Conservation (phyloP, 1,284 basidiomycete species). For the Limonomyces culmigenus region DNA sequence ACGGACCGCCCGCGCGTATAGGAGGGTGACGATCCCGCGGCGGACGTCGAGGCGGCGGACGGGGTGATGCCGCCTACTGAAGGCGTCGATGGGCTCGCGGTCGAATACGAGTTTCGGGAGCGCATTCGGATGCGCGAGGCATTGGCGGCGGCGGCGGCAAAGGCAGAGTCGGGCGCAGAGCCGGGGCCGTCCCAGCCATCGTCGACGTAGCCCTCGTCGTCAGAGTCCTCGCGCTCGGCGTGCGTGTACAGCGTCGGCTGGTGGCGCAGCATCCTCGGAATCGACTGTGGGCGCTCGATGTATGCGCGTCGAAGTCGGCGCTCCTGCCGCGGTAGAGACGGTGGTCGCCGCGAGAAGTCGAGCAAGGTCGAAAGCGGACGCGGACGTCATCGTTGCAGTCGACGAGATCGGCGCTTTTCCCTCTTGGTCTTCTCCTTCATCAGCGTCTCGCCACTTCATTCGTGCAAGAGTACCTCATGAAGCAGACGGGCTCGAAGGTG, state of each 20-base stretch:
- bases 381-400: no score
- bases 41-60: slow-evolving; percentile 9
- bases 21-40: slow-evolving; percentile 13
- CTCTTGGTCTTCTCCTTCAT: no score
- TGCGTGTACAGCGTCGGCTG: slow-evolving; percentile 52
- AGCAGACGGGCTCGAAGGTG: no score
- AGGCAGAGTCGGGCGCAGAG: slow-evolving; percentile 11
- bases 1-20: slow-evolving; percentile 13
- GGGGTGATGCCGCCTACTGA: slow-evolving; percentile 3
- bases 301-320: no score
- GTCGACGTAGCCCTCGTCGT: slow-evolving; percentile 27
- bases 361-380: no score
- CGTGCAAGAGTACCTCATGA: no score
- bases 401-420: no score
- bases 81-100: slow-evolving; percentile 11
- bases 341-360: no score
- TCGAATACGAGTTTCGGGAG: slow-evolving; percentile 14
- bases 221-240: slow-evolving; percentile 29
- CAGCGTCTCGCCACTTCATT: no score
- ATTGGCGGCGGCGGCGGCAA: slow-evolving; percentile 1
- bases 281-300: no score
- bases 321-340: no score
- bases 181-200: slow-evolving; percentile 11
- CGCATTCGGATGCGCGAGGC: slow-evolving; percentile 1
- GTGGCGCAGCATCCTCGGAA: slow-evolving; percentile 28